Evolutionary conservation across 768 basidiomycete species (phyloP), one percentile per base, ranked within the genome.

Genomic region (Fistulinella prunicolor): DNA sequence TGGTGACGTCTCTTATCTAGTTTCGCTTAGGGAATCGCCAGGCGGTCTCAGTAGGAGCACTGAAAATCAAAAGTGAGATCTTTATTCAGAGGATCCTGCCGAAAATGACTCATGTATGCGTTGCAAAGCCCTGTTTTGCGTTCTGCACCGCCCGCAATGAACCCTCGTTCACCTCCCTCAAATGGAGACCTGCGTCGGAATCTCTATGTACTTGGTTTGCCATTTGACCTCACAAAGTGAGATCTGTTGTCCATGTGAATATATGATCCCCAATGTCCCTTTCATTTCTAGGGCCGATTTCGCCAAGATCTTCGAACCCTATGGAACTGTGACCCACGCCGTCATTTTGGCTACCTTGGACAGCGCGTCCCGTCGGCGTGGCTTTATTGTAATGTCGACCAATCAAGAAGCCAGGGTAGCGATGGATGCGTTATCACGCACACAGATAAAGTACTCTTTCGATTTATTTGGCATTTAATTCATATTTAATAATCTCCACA

Each of bases 301-400:
- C 55, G 62, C 74, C 21, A 71, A 73, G 32, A 55, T 85, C 5
- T 91, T 87, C 58, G 76, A 80, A 43, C 76, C 71, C 13, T 82
- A 78, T 54, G 89, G 89, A 26, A 77, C 70, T 9, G 86, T 91
- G 14, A 70, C 77, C 1, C 89, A 91, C 61, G 84, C 81, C 19
- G 89, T 91, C 20, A 88, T 91, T 42, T 74, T 91, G 17, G 89
- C 88, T 2, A 91, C 89, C 6, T 81, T 89, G 32, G 89, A 91
- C 58, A 88, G 86, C 56, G 83, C 87, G 35, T 90, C 89, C 30
- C 81, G 89, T 43, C 80, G 89, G 41, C 85, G 89, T 32, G 89
- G 89, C 2, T 91, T 91, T 61, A 73, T 91, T 24, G 89, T 91
- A 20, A 90, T 91, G 87, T 80, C 80, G 16, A 71, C 70, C 20